Percentiles rank a stretch among this genome's conserved stretches.
Conservation (phyloP, 2,329 filamentous ascomycete genomes). For the Clonostachys sp. region DNA sequence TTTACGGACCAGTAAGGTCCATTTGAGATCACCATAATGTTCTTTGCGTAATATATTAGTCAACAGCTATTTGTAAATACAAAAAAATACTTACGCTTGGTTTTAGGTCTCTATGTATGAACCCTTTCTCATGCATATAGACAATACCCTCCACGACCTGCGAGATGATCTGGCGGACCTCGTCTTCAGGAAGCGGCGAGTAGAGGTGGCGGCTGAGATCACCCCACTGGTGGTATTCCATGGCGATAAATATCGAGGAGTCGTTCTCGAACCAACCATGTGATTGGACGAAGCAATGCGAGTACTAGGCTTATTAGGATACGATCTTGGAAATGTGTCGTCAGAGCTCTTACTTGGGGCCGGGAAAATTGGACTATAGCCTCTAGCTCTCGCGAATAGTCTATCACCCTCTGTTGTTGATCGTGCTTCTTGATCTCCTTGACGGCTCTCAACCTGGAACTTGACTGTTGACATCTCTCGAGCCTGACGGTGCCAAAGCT, state of each 20-base stretch:
- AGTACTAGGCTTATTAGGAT: conserved; percentile 2
- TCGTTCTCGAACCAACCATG: conserved; percentile 7
- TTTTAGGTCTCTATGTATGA: conserved; percentile 11
- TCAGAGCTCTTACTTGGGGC: too few species aligned
- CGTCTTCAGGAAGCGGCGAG: conserved; percentile 1
- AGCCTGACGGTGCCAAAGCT: too few species aligned
- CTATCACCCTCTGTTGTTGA: too few species aligned
- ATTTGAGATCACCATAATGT: conserved; percentile 1
- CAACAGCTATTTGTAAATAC: too few species aligned
- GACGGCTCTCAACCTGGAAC: too few species aligned
- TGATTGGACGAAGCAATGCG: conserved; percentile 8
- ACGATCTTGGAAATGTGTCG: too few species aligned
- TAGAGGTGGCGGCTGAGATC: conserved; percentile 4
- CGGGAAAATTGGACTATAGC: too few species aligned
- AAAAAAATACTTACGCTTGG: not conserved
- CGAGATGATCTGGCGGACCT: conserved; percentile 3
- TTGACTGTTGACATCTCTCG: too few species aligned
- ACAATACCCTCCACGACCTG: conserved; percentile 8
- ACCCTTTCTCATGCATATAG: conserved; percentile 9
- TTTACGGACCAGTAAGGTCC: conserved; percentile 12
- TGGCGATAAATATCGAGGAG: conserved; percentile 4
- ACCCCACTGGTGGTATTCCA: conserved; percentile 8
- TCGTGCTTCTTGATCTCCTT: too few species aligned
- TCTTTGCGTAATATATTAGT: not conserved
- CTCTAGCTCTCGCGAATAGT: too few species aligned